Evolutionary conservation across 2,329 filamentous ascomycete species (phyloP).

Genomic region (Leptodontidium sp.): DNA sequence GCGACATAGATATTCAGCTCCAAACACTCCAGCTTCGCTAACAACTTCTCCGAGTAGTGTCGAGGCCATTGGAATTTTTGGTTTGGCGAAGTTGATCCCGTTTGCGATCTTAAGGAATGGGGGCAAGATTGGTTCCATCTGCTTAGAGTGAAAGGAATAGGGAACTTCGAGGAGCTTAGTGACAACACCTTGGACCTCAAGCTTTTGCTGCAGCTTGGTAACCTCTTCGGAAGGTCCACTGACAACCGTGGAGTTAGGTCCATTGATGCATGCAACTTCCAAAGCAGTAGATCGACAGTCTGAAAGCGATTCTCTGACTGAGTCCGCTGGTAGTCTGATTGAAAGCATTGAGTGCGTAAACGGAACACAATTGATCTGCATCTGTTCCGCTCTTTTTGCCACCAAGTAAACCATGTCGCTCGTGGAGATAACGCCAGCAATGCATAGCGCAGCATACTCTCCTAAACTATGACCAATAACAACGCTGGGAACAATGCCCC

Average conservation of each 20-base stretch:
- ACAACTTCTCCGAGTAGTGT: slow-evolving; percentile 70
- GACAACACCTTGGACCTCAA: slow-evolving; percentile 59
- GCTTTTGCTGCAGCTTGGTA: slow-evolving; percentile 55
- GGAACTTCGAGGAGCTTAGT: slow-evolving; percentile 70
- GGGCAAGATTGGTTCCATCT: slow-evolving; percentile 69
- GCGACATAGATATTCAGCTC: slow-evolving; percentile 67
- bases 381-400: slow-evolving; percentile 64
- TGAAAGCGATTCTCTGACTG: not conserved
- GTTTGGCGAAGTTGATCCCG: slow-evolving; percentile 60
- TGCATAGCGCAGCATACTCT: slow-evolving; percentile 76
- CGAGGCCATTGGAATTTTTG: slow-evolving; percentile 70
- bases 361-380: slow-evolving; percentile 22
- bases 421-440: slow-evolving; percentile 75
- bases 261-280: slow-evolving; percentile 72
- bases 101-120: slow-evolving; percentile 63
- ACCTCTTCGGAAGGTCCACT: slow-evolving; percentile 63
- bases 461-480: slow-evolving; percentile 73
- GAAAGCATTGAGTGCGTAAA: slow-evolving; percentile 14
- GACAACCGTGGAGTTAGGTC: slow-evolving; percentile 78
- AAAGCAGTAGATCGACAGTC: not conserved
- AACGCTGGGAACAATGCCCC: slow-evolving; percentile 62
- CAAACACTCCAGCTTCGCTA: slow-evolving; percentile 61
- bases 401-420: slow-evolving; percentile 77
- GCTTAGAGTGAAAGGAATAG: slow-evolving; percentile 72
- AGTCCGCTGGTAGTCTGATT: slow-evolving; percentile 1